Base-by-base conservation (phyloP, 2,329 filamentous ascomycete species). In the Fusarium sp. region DNA sequence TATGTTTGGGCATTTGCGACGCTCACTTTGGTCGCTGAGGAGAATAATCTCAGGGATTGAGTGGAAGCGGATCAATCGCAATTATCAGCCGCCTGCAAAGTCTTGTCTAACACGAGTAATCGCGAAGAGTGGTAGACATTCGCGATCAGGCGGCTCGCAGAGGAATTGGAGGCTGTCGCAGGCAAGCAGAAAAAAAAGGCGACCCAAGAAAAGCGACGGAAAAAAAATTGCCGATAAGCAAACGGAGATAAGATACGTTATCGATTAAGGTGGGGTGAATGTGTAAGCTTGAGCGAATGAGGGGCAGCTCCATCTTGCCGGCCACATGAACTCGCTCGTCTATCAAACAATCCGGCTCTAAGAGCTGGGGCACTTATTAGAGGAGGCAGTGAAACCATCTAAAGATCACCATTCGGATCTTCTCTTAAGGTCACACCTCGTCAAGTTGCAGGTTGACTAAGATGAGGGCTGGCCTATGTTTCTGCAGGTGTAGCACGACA, bases 191-290 rank as follows among this genome's bases (percentile, higher is more conserved):
- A 73, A 76, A 77, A 79, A 79, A 80, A 77, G 50, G 30, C 47
- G 22, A 35, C n/a, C 35, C 22, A 63, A 61, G 45, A 58, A 40
- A 64, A 40, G 45, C 20, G 27, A 35, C 40, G 60, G 33, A 76
- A 78, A 81, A 81, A 82, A 81, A 78, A 70, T 71, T 60, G 66
- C 65, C 67, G 75, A 79, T 79, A 78, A 77, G 69, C 17, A 52
- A 30, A 65, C 76, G 22, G 75, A 79, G 75, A 77, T 77, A 75
- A 71, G 66, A 45, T 32, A 6, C 4, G 7, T 73, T 78, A 78
- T 78, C 75, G 79, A 81, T 80, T 79, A 73, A 25, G 67, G 62
- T 70, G 60, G 54, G 63, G 62, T 61, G 58, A 30, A 65, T 33
- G 25, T 43, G 33, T n/a, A 61, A 63, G 58, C 65, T 54, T 22